phyloP scores from a whole-genome alignment of 1,284 basidiomycete genomes.

The Naganishia liquefaciens region DNA sequence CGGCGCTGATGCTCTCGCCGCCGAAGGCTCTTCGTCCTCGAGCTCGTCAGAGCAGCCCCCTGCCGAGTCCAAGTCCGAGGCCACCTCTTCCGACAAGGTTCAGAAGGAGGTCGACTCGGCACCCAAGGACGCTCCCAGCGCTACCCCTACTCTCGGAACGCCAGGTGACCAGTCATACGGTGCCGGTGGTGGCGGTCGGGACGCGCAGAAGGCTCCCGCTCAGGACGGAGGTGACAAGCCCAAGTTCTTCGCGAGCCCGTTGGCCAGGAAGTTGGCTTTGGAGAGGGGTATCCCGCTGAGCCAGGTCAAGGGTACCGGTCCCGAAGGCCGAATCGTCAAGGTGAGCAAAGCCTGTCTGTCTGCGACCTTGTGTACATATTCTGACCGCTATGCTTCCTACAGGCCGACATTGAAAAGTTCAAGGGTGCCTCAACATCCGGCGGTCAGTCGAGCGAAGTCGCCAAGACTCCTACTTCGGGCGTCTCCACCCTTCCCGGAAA shows the following conservation, averaged over 20 bases:
- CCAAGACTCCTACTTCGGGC: conserved; percentile 59
- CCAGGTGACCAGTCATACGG: conserved; percentile 59
- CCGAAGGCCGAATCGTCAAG: conserved; percentile 88
- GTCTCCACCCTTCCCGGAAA: conserved; percentile 53
- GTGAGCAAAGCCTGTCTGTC: conserved; percentile 53
- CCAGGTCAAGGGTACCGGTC: conserved; percentile 91
- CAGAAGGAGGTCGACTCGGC: conserved; percentile 22
- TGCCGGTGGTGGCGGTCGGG: conserved; percentile 57
- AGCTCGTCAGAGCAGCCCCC: conserved; percentile 33
- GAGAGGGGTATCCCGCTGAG: conserved; percentile 90
- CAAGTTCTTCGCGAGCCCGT: conserved; percentile 84
- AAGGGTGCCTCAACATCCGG: conserved; percentile 60
- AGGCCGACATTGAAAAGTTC: conserved; percentile 83
- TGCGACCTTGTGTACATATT: background rate
- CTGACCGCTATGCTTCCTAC: background rate
- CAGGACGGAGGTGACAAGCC: conserved; percentile 57
- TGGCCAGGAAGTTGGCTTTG: conserved; percentile 94
- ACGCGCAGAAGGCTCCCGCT: conserved; percentile 44
- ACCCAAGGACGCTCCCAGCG: conserved; percentile 31
- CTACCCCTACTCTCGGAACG: conserved; percentile 44
- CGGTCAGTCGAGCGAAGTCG: conserved; percentile 51
- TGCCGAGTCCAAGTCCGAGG: conserved; percentile 33
- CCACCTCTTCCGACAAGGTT: conserved; percentile 34
- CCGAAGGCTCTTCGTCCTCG: conserved; percentile 32
- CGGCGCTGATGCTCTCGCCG: conserved; percentile 27